Conservation (phyloP, 1,139 yeast genomes). For the Sugiyamaella pinicola region DNA sequence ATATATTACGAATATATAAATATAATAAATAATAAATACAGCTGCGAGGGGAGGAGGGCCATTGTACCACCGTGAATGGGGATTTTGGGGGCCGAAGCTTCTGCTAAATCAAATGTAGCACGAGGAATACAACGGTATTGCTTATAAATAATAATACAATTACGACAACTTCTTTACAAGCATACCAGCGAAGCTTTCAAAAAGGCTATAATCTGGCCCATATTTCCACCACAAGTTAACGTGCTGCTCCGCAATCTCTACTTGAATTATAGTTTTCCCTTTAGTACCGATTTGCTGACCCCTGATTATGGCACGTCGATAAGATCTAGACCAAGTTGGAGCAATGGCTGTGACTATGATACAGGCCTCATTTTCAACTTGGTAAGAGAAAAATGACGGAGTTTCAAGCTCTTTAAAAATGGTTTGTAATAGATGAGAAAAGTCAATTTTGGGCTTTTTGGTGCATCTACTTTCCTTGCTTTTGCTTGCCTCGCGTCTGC, state of each 20-base stretch:
- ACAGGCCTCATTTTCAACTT: neutral
- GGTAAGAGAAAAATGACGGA: neutral
- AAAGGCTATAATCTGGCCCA: slow-evolving; percentile 27
- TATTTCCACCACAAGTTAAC: slow-evolving; percentile 26
- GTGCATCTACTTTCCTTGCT: neutral
- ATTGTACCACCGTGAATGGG: too few species aligned
- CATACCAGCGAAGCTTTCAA: slow-evolving; percentile 29
- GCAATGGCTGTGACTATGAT: neutral
- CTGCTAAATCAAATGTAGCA: too few species aligned
- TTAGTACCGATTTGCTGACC: slow-evolving; percentile 11
- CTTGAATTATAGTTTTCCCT: slow-evolving; percentile 5
- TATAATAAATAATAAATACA: too few species aligned
- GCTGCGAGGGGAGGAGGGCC: too few species aligned
- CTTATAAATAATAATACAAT: neutral
- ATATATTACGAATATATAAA: too few species aligned
- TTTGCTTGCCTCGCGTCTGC: neutral
- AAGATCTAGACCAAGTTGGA: slow-evolving; percentile 16
- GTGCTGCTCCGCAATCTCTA: neutral
- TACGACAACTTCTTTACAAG: neutral
- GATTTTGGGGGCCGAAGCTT: too few species aligned
- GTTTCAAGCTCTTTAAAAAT: neutral
- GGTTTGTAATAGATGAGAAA: neutral
- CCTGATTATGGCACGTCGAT: slow-evolving; percentile 9
- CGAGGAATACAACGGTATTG: too few species aligned
- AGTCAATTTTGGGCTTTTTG: neutral